Evolutionary conservation across 2,329 filamentous ascomycete species (phyloP), one percentile per base, ranked within the genome.

Genomic region (Aspergillus terreus): DNA sequence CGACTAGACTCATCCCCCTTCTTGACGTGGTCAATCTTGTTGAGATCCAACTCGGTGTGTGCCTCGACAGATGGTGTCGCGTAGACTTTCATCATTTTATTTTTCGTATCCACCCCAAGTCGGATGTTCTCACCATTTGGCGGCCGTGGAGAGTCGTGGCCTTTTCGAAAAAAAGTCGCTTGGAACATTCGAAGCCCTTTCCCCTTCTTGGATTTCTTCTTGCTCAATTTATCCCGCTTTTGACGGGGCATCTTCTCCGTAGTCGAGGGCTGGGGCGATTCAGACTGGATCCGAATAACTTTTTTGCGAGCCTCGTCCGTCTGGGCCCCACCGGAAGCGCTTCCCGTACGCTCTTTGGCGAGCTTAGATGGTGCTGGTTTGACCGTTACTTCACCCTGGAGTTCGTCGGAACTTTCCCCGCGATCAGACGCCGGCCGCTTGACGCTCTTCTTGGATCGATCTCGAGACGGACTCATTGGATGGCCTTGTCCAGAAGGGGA

Each of bases 361-460:
- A 62, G 44, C n/a, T 40, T 33, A 5, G 45, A 53, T 7, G 59
- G 58, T 21, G 57, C 19, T 23, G 56, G 61, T 4, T 52, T 46
- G 35, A 65, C 66, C 4, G 70, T 71, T 36, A 58, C 65, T 9
- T 61, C 69, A 10, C 70, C 71, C 50, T 74, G 71, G 2, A 74
- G 53, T 50, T 69, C 71, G 60, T 74, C 71, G 4, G 70, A 61
- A 49, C 71, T 74, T 36, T 73, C 71, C 36, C 63, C 58, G n/a
- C 49, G 44, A 21, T 55, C 58, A 15, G 49, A 51, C 33, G 21
- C 12, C 15, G 44, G 56, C 12, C 15, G 6, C 35, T 38, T 38
- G 7, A 30, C 10, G n/a, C 10, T n/a, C 35, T 38, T 38, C 35
- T 17, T 38, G 15, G 35, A 38, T n/a, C 2, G 35, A 11, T 2